Base-by-base conservation (phyloP, 139 green algal genomes). In the Asterochloris erici region DNA sequence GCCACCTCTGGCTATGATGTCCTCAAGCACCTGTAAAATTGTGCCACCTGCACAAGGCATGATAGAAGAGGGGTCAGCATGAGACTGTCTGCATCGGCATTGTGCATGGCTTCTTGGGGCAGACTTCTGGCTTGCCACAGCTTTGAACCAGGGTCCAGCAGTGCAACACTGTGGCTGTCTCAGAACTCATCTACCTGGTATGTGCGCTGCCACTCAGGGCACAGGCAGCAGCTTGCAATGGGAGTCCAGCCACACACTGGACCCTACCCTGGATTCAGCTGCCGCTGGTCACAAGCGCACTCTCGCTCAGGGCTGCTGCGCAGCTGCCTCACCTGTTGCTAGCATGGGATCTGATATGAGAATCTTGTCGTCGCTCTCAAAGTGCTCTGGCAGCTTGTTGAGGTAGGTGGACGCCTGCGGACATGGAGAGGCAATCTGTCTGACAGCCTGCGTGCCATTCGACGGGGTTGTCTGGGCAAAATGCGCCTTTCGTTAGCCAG, bases 291-390 rank as follows among this genome's bases (percentile, higher is more conserved):
- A 54, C 38, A 54, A 54, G 14, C 75, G 6, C 38, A 54, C 38
- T 54, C 6, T 54, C 6, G 38, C 38, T 54, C 38, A 54, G 38
- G 38, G 29, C 27, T 63, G 29, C 15, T 26, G 12, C 26, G 29
- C 14, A 16, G 11, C 21, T 6, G 21, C 29, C 60, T 73, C 60
- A 81, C 78, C 96, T 29, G 96, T 99, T 14, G 96, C 96, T 24
- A 99, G 89, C 94, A 98, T 98, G 62, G 91, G 87, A 84, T 99
- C 96, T 11, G 86, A 83, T 19, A 99, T 83, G 0, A 99, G 81
- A 11, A 98, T 88, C 11, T 88, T 78, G 79, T 97, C 94, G 27
- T 97, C 93, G 4, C 79, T 12, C 2, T 75, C 71, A 47, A 98
- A 93, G 10, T 27, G 84, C 4, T 79, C 81, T 14, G 96, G 96